Evolutionary conservation across 2,329 filamentous ascomycete genomes (phyloP).

Genomic region (Fusarium devonianum): DNA sequence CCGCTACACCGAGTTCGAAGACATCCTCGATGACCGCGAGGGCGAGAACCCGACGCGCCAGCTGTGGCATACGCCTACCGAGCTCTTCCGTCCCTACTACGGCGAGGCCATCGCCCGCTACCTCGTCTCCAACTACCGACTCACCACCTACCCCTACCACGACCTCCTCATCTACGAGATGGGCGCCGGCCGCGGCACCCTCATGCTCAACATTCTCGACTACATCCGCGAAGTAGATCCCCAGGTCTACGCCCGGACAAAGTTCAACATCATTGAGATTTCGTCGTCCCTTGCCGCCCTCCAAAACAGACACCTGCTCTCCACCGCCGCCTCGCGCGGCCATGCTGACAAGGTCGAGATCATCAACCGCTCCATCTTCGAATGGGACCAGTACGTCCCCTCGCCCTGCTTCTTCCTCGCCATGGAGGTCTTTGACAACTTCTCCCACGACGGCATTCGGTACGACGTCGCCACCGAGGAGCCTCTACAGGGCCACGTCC

Average conservation of each 20-base stretch:
- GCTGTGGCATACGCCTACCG: conserved; percentile 97
- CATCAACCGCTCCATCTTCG: conserved; percentile 92
- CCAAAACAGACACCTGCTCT: conserved; percentile 74
- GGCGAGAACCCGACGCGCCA: conserved; percentile 77
- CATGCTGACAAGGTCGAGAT: conserved; percentile 90
- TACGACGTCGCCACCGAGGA: conserved; percentile 84
- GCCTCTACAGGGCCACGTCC: conserved; percentile 85
- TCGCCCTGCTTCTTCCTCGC: conserved; percentile 97
- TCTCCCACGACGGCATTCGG: conserved; percentile 91
- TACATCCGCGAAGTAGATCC: conserved; percentile 91
- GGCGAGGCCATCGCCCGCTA: conserved; percentile 97
- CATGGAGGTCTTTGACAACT: conserved; percentile 98
- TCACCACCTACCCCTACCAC: conserved; percentile 92
- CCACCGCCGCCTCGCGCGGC: conserved; percentile 72
- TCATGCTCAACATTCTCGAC: conserved; percentile 98
- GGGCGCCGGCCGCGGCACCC: conserved; percentile 94
- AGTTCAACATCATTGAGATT: conserved; percentile 96
- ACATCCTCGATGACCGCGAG: conserved; percentile 76
- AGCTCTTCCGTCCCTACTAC: conserved; percentile 95
- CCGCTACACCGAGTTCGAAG: conserved; percentile 90
- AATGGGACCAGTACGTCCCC: conserved; percentile 88
- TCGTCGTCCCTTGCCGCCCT: conserved; percentile 79
- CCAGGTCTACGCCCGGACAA: conserved; percentile 90
- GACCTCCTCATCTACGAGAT: conserved; percentile 99
- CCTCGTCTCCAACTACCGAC: conserved; percentile 93